Conservation (phyloP, 2,329 filamentous ascomycete species). For the Aspergillus unguis region DNA sequence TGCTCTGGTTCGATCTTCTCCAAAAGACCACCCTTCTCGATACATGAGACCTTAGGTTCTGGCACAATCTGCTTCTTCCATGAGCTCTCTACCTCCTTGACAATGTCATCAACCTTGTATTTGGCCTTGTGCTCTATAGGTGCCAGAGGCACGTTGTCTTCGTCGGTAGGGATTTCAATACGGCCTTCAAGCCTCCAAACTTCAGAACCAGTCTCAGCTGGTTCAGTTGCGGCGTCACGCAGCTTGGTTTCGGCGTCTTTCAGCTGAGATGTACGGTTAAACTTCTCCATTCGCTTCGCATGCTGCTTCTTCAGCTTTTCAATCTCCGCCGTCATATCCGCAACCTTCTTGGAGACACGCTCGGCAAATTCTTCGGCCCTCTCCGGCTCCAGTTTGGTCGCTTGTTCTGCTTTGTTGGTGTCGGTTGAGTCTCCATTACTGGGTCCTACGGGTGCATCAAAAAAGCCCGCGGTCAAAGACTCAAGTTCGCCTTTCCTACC, state of each 20-base stretch:
- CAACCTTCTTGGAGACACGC: constrained; percentile 68
- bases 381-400: constrained; percentile 67
- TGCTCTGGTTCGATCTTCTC: constrained; percentile 47
- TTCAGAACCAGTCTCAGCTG: constrained; percentile 55
- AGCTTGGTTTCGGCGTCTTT: constrained; percentile 74
- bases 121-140: constrained; percentile 43
- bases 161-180: constrained; percentile 31
- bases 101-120: constrained; percentile 63
- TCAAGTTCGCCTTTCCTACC: constrained; percentile 81
- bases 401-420: constrained; percentile 32
- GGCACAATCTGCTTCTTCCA: constrained; percentile 65
- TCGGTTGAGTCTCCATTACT: constrained; percentile 29
- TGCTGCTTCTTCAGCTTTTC: constrained; percentile 80
- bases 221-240: constrained; percentile 60
- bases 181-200: constrained; percentile 62
- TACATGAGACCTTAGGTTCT: constrained; percentile 63
- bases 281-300: constrained; percentile 67
- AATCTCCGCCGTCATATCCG: constrained; percentile 74
- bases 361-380: constrained; percentile 80
- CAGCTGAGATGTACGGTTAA: constrained; percentile 68
- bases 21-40: constrained; percentile 74
- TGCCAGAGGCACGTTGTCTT: constrained; percentile 35
- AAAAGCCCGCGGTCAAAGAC: constrained; percentile 77
- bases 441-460: constrained; percentile 57
- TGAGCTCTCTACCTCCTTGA: constrained; percentile 68